Base-by-base conservation (phyloP, 768 basidiomycete species). In the Leucosporidium creatinivorum region DNA sequence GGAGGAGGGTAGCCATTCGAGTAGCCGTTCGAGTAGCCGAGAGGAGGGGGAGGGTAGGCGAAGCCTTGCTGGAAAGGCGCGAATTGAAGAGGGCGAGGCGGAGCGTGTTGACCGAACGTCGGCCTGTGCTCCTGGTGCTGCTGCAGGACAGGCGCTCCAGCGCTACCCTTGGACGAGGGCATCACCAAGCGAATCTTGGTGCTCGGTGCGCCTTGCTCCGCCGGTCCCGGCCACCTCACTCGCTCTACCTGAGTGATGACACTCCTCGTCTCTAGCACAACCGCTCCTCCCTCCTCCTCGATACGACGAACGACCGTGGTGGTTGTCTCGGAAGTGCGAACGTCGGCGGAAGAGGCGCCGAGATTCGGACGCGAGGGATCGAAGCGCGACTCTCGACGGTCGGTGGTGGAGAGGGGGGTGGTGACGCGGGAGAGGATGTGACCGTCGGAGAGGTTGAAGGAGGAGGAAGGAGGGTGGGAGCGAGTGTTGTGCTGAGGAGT, bases 261-360 rank as follows among this genome's bases (percentile, higher is more conserved):
- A 28, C 61, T 68, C 23, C 70, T 28, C 17, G 64, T 71, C 61
- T 71, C 70, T 31, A 71, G 54, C 19, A 59, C 64, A 17, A 64
- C 23, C 4, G n/a, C 25, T 54, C 67, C 66, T 56, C 66, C 50
- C 63, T 58, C 44, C 63, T 59, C 47, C 13, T 47, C 26, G 12
- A 28, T 18, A 3, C 58, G 23, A 26, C 58, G 25, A 21, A 63
- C 64, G 54, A 71, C 67, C 5, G 44, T 50, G 52, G 62, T 58
- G 15, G 63, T 68, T 21, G 47, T 62, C 36, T 54, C 23, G 17
- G 57, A 60, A 31, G 65, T 64, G 33, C n/a, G 48, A 1, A 71
- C 58, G 15, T 71, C 66, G 17, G 70, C 63, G 1, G 6, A 12
- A 3, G 39, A 25, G 12, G 47, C 49, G 25, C 66, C 69, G 10